Percentiles rank a stretch among this genome's conserved stretches.
These are phyloP conservation scores for Colletotrichum tabaci DNA, from an alignment of 2,329 filamentous ascomycete genomes.

Conservation along the genomic window DNA sequence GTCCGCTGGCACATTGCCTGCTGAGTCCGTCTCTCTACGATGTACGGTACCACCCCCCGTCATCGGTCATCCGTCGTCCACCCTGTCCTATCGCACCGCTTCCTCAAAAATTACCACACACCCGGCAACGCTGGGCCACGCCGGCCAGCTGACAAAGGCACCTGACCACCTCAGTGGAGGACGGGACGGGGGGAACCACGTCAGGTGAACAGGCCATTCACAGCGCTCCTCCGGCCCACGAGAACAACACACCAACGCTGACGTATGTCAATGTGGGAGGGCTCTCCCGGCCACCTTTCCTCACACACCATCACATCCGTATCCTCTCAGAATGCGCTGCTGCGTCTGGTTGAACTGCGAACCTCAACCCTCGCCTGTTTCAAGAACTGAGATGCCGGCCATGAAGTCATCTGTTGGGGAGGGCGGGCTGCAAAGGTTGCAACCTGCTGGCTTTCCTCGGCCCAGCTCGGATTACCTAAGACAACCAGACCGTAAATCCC, in stretches of 20 bases:
- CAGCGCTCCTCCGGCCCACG: slow-evolving; percentile 36
- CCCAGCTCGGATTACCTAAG: slow-evolving; percentile 22
- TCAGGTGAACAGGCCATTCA: slow-evolving; percentile 42
- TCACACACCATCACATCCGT: slow-evolving; percentile 8
- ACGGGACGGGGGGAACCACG: slow-evolving; percentile 25
- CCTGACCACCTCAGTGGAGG: slow-evolving; percentile 41
- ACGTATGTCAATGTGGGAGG: slow-evolving; percentile 30
- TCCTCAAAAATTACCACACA: slow-evolving; percentile 30
- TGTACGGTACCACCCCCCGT: slow-evolving; percentile 26
- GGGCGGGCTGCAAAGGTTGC: neutral
- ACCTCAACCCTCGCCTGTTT: slow-evolving; percentile 35
- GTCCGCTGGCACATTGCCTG: slow-evolving; percentile 14
- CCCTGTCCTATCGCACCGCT: slow-evolving; percentile 32
- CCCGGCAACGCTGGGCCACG: slow-evolving; percentile 27
- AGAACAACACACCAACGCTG: slow-evolving; percentile 41
- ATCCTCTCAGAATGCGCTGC: slow-evolving; percentile 7
- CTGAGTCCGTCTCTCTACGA: neutral
- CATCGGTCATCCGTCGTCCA: slow-evolving; percentile 36
- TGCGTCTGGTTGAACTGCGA: neutral
- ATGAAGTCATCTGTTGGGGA: slow-evolving; percentile 31
- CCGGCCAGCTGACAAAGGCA: slow-evolving; percentile 39
- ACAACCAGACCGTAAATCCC: neutral
- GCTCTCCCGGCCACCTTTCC: slow-evolving; percentile 26
- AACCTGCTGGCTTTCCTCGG: slow-evolving; percentile 31
- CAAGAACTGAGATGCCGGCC: slow-evolving; percentile 27